phyloP scores from a whole-genome alignment of 805 yeast species.

The Hanseniaspora pseudoguilliermondii region DNA sequence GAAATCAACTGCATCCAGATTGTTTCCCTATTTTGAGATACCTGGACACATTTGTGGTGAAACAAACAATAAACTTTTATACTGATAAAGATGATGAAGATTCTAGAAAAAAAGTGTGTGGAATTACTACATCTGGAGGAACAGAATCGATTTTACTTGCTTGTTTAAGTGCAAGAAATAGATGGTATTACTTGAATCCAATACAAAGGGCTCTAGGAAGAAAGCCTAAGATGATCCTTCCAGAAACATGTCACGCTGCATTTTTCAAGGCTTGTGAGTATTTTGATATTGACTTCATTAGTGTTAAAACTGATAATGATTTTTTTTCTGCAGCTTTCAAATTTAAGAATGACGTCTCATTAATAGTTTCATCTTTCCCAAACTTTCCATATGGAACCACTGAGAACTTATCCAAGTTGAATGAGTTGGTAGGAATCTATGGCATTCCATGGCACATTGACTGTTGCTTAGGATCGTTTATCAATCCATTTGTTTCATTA shows the following conservation, averaged over 20 bases:
- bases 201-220: slow-evolving; percentile 43
- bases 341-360: slow-evolving; percentile 47
- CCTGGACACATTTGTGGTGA: slow-evolving; percentile 90
- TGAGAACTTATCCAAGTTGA: slow-evolving; percentile 69
- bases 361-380: slow-evolving; percentile 88
- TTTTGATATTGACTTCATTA: slow-evolving; percentile 59
- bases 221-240: slow-evolving; percentile 78
- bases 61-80: slow-evolving; percentile 73
- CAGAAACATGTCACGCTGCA: slow-evolving; percentile 86
- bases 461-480: slow-evolving; percentile 88
- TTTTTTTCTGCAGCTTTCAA: slow-evolving; percentile 54
- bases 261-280: slow-evolving; percentile 85
- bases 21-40: slow-evolving; percentile 92
- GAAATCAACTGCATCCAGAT: slow-evolving; percentile 94
- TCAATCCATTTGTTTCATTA: slow-evolving; percentile 44
- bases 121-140: slow-evolving; percentile 87
- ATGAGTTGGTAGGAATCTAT: slow-evolving; percentile 42
- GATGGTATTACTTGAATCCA: slow-evolving; percentile 31
- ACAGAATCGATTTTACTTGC: slow-evolving; percentile 84
- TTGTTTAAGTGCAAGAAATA: slow-evolving; percentile 76
- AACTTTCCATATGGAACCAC: slow-evolving; percentile 94
- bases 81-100: not conserved
- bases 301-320: slow-evolving; percentile 48
- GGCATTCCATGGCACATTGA: slow-evolving; percentile 85
- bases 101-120: slow-evolving; percentile 32